Base-by-base conservation (phyloP, 176 grass and related monocot genomes). In the Oryza longistaminata region DNA sequence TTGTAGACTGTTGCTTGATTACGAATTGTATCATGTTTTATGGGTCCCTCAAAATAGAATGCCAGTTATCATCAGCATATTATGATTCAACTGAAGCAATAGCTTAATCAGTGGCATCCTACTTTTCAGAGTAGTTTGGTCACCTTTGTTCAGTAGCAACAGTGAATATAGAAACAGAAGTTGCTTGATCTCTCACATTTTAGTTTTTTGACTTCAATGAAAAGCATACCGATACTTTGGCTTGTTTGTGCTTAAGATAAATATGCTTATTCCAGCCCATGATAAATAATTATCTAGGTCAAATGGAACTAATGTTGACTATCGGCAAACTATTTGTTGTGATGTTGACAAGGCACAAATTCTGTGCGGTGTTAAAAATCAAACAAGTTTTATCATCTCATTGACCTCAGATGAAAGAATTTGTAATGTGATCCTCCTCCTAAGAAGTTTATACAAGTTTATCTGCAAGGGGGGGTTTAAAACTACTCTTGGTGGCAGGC, bases 21-120 rank as follows among this genome's bases (percentile, higher is more conserved):
- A 78, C 37, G 11, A 74, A 39, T 86, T 44, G 72, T 82, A 49
- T 25, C 60, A 86, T 83, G 55, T 29, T 82, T 82, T 67, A 4
- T 74, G 84, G 79, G 79, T 74, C 84, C 83, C 72, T 82, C 45
- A 90, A 86, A 86, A 90, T 66, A 90, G 83, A 90, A 78, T 78
- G 79, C n/a, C 73, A 73, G 86, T 61, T 78, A 45, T 74, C 68
- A n/a, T 72, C 37, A 90, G 74, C 88, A 46, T 40, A 21, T 66
- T 19, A 83, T 82, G 78, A 86, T 82, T 82, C 43, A 73, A 65
- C 42, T 55, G 66, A 71, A 75, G 70, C 7, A 82, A 75, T 82
- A 72, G n/a, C 71, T 89, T 24, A 71, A 76, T 77, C 53, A 86
- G 72, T 90, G 33, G 31, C 53, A 44, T 85, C 42, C 81, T 65